Evolutionary conservation across 1,139 yeast species (phyloP).

Genomic region (Sugiyamaella neomexicana): DNA sequence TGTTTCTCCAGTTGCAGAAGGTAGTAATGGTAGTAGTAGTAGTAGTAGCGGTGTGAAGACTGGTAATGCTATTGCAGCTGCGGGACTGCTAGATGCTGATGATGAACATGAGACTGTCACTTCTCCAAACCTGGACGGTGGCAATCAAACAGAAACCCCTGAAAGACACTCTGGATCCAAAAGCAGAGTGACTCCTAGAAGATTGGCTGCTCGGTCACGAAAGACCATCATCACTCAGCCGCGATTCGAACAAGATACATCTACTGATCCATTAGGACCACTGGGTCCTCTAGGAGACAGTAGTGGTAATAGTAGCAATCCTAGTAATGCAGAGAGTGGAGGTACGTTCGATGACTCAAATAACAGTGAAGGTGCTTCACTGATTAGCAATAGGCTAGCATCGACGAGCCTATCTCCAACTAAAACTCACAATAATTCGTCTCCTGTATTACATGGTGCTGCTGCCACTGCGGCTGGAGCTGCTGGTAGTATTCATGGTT

Average conservation of each 20-base stretch:
- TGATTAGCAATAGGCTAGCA: constrained; percentile 6
- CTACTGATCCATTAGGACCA: constrained; percentile 24
- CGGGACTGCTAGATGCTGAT: constrained; percentile 7
- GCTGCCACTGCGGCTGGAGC: neutral
- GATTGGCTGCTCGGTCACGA: constrained; percentile 21
- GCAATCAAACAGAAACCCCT: neutral
- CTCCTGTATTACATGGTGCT: constrained; percentile 4
- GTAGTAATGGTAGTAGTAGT: neutral
- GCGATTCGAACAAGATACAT: constrained; percentile 22
- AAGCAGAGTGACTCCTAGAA: constrained; percentile 12
- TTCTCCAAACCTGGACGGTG: neutral
- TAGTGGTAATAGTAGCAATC: constrained; percentile 10
- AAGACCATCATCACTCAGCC: constrained; percentile 22
- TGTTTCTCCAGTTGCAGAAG: neutral
- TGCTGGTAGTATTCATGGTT: neutral
- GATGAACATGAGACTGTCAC: neutral
- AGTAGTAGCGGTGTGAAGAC: constrained; percentile 1
- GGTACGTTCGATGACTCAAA: constrained; percentile 1
- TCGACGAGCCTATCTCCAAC: constrained; percentile 7
- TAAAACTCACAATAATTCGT: neutral
- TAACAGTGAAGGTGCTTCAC: constrained; percentile 6
- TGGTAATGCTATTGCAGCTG: constrained; percentile 1
- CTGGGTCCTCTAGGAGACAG: constrained; percentile 14
- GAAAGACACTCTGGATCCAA: constrained; percentile 1
- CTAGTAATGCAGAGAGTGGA: neutral